Percentiles rank a stretch among this genome's conserved stretches.
Evolutionary conservation across 257 asterid genomes (phyloP).

Genomic region (Ligustrum vulgare): DNA sequence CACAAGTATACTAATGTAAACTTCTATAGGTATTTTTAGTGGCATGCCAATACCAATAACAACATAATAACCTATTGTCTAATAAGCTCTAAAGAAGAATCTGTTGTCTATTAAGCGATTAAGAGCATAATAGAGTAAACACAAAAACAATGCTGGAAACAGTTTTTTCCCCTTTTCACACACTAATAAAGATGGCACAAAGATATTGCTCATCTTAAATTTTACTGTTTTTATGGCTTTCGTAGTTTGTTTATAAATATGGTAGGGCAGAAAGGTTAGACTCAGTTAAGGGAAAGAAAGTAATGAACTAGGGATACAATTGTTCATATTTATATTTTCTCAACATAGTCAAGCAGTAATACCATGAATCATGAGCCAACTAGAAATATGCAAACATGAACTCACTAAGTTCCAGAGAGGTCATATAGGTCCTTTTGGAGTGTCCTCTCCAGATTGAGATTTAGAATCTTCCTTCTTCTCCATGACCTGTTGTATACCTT

Average conservation of each 20-base stretch:
- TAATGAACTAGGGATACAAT: neutral
- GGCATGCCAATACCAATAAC: neutral
- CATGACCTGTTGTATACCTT: constrained; percentile 80
- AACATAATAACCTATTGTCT: too few relatives aligned
- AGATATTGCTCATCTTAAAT: neutral
- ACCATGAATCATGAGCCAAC: neutral
- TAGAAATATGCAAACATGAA: constrained; percentile 1
- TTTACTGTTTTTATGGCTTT: neutral
- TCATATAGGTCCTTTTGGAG: constrained; percentile 31
- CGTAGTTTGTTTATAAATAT: neutral
- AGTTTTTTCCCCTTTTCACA: neutral
- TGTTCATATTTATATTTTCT: neutral
- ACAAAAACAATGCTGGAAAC: neutral
- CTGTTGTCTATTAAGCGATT: neutral
- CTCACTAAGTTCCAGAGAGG: constrained; percentile 16
- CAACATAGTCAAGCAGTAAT: neutral
- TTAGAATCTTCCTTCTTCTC: constrained; percentile 56
- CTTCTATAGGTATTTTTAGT: too few relatives aligned
- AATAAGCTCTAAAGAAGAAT: neutral
- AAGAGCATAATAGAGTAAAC: neutral
- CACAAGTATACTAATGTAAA: neutral
- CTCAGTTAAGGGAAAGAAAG: too few relatives aligned
- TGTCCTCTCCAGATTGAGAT: constrained; percentile 33
- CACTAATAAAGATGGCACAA: neutral
- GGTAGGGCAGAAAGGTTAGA: too few relatives aligned